These are phyloP conservation scores for Acarospora socialis DNA, from an alignment of 2,329 filamentous ascomycete genomes.

Conservation along the genomic window DNA sequence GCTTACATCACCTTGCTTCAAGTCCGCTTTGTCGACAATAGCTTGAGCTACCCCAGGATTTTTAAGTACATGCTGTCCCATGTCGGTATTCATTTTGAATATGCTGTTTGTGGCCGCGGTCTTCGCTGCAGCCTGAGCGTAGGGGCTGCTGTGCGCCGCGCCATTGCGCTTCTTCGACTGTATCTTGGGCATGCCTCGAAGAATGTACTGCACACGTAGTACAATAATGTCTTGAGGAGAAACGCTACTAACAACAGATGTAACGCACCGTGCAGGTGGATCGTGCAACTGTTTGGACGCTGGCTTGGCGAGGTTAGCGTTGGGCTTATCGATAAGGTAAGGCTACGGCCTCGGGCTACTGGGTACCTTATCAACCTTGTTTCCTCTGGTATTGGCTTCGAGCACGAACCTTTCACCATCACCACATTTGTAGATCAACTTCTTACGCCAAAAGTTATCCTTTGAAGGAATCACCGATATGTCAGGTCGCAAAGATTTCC, in stretches of 20 bases:
- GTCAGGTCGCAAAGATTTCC: constrained; percentile 64
- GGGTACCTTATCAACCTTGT: no score
- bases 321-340: constrained; percentile 3
- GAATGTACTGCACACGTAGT: background rate
- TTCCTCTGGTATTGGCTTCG: no score
- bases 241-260: no score
- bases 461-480: no score
- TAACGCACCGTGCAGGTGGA: no score
- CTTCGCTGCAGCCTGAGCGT: constrained; percentile 32
- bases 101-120: constrained; percentile 55
- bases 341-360: no score
- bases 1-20: constrained; percentile 67
- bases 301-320: no score
- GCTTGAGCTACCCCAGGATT: constrained; percentile 73
- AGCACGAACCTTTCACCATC: background rate
- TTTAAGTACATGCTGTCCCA: constrained; percentile 85
- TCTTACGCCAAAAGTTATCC: no score
- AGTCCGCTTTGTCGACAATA: constrained; percentile 71
- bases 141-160: constrained; percentile 26
- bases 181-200: constrained; percentile 37
- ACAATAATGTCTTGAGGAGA: no score
- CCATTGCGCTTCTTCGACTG: constrained; percentile 39
- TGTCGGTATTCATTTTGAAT: constrained; percentile 93
- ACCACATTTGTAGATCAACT: no score
- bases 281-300: no score